Percentiles rank a stretch among this genome's conserved stretches.
Conservation (phyloP, 1,284 basidiomycete genomes). For the Phlebopus sp. region DNA sequence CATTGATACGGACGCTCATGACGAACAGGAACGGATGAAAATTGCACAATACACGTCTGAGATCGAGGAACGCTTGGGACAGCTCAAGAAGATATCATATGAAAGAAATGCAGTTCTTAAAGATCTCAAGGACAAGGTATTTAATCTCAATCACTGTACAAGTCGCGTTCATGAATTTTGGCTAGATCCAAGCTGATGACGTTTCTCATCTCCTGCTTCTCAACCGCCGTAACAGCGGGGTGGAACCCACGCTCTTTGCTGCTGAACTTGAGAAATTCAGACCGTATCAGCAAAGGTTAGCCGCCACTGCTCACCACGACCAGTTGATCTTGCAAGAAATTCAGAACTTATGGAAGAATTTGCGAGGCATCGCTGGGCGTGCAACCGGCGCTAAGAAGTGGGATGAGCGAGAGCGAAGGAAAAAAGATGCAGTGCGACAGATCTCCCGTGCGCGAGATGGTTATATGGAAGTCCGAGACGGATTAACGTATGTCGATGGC, state of each 20-base stretch:
- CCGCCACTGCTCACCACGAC: conserved; percentile 76
- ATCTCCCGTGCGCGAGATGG: conserved; percentile 76
- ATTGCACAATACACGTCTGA: conserved; percentile 70
- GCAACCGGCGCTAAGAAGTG: conserved; percentile 73
- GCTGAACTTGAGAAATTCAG: conserved; percentile 94
- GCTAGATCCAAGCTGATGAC: conserved; percentile 90
- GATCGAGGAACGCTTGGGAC: conserved; percentile 74
- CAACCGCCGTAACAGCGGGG: conserved; percentile 82
- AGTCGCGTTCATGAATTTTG: conserved; percentile 3
- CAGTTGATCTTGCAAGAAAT: conserved; percentile 71
- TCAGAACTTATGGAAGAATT: conserved; percentile 62
- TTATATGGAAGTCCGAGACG: conserved; percentile 85
- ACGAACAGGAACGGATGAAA: conserved; percentile 65
- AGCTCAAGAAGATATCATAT: conserved; percentile 77
- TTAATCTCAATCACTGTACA: not conserved
- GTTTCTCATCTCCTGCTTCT: conserved; percentile 93
- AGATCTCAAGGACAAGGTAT: conserved; percentile 91
- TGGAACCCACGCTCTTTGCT: conserved; percentile 87
- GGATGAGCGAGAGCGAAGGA: conserved; percentile 75
- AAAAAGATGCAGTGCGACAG: conserved; percentile 69
- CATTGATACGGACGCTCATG: conserved; percentile 56
- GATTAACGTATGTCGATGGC: conserved; percentile 62
- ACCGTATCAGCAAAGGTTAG: conserved; percentile 83
- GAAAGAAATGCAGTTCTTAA: conserved; percentile 87
- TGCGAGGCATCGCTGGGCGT: conserved; percentile 71